Percentiles rank a stretch among this genome's conserved stretches.
Conservation (phyloP, 257 asterid species). For the Coffea canephora region DNA sequence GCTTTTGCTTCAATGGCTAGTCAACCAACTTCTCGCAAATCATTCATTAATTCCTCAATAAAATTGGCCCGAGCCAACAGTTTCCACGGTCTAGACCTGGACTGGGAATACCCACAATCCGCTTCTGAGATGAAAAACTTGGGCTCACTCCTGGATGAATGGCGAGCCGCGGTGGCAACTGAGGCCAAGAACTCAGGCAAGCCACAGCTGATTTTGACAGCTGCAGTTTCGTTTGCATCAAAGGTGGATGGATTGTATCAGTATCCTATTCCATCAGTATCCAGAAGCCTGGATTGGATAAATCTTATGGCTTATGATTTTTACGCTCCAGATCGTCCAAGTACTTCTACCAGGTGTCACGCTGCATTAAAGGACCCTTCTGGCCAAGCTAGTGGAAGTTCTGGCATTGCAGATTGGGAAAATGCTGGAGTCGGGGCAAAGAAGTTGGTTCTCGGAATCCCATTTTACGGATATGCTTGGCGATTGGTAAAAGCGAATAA, state of each 20-base stretch:
- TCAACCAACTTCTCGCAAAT: constrained; percentile 24
- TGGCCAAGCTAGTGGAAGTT: constrained; percentile 30
- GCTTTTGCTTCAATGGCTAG: constrained; percentile 41
- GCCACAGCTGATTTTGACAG: constrained; percentile 28
- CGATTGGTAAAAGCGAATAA: constrained; percentile 25
- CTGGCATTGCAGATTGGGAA: constrained; percentile 35
- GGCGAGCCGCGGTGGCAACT: constrained; percentile 36
- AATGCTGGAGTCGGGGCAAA: constrained; percentile 29
- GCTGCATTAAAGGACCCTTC: constrained; percentile 40
- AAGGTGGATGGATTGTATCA: constrained; percentile 15
- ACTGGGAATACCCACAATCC: constrained; percentile 45
- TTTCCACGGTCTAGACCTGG: constrained; percentile 45
- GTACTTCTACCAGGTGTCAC: constrained; percentile 39
- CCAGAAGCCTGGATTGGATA: constrained; percentile 37
- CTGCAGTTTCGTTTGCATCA: constrained; percentile 33
- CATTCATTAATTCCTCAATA: constrained; percentile 50
- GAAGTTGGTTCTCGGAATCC: constrained; percentile 44
- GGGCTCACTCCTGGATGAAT: constrained; percentile 35
- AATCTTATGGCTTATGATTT: constrained; percentile 52
- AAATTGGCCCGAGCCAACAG: constrained; percentile 33
- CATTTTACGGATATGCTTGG: constrained; percentile 54
- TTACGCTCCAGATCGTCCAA: constrained; percentile 38
- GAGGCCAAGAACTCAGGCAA: constrained; percentile 30
- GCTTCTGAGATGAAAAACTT: constrained; percentile 37
- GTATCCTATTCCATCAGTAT: constrained; percentile 36